Conservation (phyloP, 768 basidiomycete genomes). For the Glaciozyma antarctica region DNA sequence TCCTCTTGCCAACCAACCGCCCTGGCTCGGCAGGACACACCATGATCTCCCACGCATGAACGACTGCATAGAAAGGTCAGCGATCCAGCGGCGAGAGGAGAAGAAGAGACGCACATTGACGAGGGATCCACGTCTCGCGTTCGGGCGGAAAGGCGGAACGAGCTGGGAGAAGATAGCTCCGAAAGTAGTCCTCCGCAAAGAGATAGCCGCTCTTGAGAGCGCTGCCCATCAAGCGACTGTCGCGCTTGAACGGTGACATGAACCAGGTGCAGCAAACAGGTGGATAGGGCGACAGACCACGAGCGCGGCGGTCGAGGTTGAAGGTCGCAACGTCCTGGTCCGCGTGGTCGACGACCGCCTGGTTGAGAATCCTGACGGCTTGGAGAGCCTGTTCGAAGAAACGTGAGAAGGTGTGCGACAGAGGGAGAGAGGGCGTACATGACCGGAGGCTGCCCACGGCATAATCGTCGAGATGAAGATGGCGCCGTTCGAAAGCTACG, state of each 20-base stretch:
- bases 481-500: conserved; percentile 1
- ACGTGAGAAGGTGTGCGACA: neutral
- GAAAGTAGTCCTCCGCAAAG: neutral
- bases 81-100: neutral
- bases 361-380: neutral
- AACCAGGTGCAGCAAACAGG: neutral
- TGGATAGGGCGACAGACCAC: neutral
- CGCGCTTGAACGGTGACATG: neutral
- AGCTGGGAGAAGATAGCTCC: neutral
- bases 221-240: neutral
- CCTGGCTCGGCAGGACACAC: too few relatives aligned
- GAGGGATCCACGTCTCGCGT: conserved; percentile 5
- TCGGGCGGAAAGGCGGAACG: conserved; percentile 5
- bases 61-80: neutral
- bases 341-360: neutral
- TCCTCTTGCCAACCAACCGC: too few relatives aligned
- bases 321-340: neutral
- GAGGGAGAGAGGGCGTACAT: neutral
- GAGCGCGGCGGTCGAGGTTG: neutral
- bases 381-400: neutral
- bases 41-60: neutral
- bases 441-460: neutral
- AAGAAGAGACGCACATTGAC: conserved; percentile 6
- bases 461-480: neutral
- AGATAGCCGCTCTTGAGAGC: neutral